Conservation (phyloP, 2,329 filamentous ascomycete genomes). For the Fusarium sp. region DNA sequence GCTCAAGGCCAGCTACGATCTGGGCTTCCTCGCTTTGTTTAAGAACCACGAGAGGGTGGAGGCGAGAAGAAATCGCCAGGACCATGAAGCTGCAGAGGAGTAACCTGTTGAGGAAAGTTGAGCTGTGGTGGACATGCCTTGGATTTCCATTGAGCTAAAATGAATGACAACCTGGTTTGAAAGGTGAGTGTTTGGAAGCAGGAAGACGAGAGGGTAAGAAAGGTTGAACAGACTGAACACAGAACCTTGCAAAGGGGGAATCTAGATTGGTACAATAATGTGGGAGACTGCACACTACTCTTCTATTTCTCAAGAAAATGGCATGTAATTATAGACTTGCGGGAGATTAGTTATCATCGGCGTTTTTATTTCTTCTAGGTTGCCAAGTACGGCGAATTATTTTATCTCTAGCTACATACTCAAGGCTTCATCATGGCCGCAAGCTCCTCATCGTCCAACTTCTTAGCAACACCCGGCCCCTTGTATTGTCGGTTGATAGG, state of each 20-base stretch:
- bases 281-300: background rate
- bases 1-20: constrained; percentile 71
- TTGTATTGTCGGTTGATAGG: constrained; percentile 15
- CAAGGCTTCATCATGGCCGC: constrained; percentile 2
- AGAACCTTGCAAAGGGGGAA: background rate
- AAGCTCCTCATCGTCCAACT: constrained; percentile 2
- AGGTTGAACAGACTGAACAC: background rate
- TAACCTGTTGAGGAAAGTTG: background rate
- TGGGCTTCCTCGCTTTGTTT: constrained; percentile 61
- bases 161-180: background rate
- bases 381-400: background rate
- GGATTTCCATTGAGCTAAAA: background rate
- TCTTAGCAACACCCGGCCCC: background rate
- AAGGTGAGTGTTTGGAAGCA: background rate
- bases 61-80: background rate
- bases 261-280: background rate
- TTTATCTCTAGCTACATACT: background rate
- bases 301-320: background rate
- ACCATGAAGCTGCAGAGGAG: background rate
- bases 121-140: background rate
- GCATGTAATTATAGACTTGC: background rate
- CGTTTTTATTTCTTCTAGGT: background rate
- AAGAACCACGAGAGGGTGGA: constrained; percentile 33
- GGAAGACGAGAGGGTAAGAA: background rate
- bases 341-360: background rate